Base-by-base conservation (phyloP, 2,329 filamentous ascomycete genomes). In the Fusarium vanettenii region DNA sequence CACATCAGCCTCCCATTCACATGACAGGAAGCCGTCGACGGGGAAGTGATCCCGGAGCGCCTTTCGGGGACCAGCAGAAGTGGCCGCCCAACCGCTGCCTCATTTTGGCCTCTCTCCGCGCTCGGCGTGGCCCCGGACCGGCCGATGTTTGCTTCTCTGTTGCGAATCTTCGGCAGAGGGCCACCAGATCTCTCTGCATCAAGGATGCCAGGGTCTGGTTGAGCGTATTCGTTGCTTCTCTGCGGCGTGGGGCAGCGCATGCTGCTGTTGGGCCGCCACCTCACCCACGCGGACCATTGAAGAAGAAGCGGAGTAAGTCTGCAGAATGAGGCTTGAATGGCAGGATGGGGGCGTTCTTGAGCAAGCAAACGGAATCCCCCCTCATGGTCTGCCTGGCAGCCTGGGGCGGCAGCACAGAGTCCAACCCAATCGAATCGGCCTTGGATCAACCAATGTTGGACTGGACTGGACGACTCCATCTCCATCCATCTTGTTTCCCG, bases 1-100 rank as follows among this genome's bases (percentile, higher is more conserved):
- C 76, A 72, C 70, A 78, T 68, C 63, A 69, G 72, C 73, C 63
- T 68, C 71, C 69, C 59, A 72, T 76, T 78, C 78, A 79, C 79
- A 79, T 80, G 78, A 79, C 65, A 70, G 63, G 69, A 52, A 70
- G 70, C 50, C 64, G 66, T 55, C 31, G 63, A 56, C 56, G 75
- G 76, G 78, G 77, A 73, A 76, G 67, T 59, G 37, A 14, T 69
- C 57, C 73, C 71, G 73, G 63, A 65, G 69, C 69, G 64, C 50
- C 62, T 65, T 25, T 65, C 37, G 20, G 20, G 22, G 35, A 9
- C 57, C 37, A 60, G 27, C 33, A 33, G 50, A 45, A 27, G 18
- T 20, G 50, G 60, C 57, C 68, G 22, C 29, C 59, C 69, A 72
- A 31, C 59, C 48, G 25, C 45, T 50, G 45, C 25, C 45, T 50